Evolutionary conservation across 139 green algal genomes (phyloP), one percentile per base, ranked within the genome.

Genomic region (Chlorella vulgaris): DNA sequence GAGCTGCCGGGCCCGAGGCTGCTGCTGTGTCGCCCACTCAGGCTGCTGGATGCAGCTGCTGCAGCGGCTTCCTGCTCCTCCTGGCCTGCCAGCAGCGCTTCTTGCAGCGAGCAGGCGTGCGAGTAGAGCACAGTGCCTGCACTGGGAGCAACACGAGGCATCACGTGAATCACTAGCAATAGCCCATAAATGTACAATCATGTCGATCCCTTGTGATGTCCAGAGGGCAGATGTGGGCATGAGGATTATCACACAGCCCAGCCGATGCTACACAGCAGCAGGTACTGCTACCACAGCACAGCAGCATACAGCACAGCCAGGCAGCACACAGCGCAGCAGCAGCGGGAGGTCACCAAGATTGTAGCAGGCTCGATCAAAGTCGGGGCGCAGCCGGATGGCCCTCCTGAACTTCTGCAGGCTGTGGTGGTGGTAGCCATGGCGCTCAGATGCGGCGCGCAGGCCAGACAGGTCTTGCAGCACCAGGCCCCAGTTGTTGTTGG

Each of bases 401-500:
- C 87, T 81, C 43, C 91, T 83, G 83, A 96, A 96, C 81, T 95
- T 94, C 24, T 81, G 82, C 58, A 92, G 74, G 21, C 88, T 87
- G 19, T 86, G 81, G 15, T 36, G 60, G 47, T 93, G 84, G 35
- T 94, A 88, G 24, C 38, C 33, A 15, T 83, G 35, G 0, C 89
- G 78, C 65, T 67, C 77, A 10, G 38, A 26, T 28, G 74, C 67
- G 0, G 85, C 70, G 39, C 74, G 81, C 69, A 88, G 69, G 4
- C 38, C 66, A 0, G 80, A 71, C 65, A 88, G 68, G 82, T 94
- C 92, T 87, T 95, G 91, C 69, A 97, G 80, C 74, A 96, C 92
- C 69, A 97, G 85, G 18, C 92, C 93, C 92, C 91, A 94, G 82
- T 94, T 94, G 89, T 95, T 95, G 42, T 95, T 89, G 36, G 89